These are phyloP conservation scores for Populus hybrid DNA, from an alignment of 441 rosid species.

Conservation along the genomic window DNA sequence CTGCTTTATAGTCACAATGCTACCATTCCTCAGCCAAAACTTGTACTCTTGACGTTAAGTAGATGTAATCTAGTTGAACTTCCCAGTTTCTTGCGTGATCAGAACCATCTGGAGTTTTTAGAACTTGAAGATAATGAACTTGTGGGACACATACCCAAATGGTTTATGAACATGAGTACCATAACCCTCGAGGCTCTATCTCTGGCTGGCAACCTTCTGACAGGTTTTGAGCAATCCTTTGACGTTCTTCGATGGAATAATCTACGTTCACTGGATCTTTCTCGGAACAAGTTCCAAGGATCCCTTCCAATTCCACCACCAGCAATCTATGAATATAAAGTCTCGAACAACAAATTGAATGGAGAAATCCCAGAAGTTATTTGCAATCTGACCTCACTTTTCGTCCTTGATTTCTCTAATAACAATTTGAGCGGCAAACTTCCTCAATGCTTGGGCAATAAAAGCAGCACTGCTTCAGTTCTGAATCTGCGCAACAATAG, in stretches of 20 bases:
- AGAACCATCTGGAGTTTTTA: too few relatives aligned
- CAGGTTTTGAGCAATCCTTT: constrained; percentile 10
- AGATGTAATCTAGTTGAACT: constrained; percentile 18
- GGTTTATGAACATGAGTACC: too few relatives aligned
- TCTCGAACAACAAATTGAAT: constrained; percentile 7
- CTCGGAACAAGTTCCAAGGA: constrained; percentile 17
- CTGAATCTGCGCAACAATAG: too few relatives aligned
- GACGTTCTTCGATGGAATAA: constrained; percentile 15
- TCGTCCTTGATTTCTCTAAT: constrained; percentile 12
- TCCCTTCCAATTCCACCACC: constrained; percentile 23
- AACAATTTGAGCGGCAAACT: too few relatives aligned
- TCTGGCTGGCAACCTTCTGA: constrained; percentile 5
- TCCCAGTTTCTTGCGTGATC: constrained; percentile 12
- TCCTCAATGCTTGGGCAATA: too few relatives aligned
- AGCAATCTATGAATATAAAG: not conserved
- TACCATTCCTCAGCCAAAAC: too few relatives aligned
- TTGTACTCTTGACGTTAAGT: not conserved
- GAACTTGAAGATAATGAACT: too few relatives aligned
- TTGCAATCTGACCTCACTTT: constrained; percentile 6
- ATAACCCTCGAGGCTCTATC: not conserved
- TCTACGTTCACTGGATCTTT: not conserved
- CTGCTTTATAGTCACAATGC: too few relatives aligned
- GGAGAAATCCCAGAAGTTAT: constrained; percentile 9
- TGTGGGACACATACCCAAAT: too few relatives aligned
- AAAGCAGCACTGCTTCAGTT: too few relatives aligned